Conservation (phyloP, 805 yeast species). For the Saccharomycopsis sp. region DNA sequence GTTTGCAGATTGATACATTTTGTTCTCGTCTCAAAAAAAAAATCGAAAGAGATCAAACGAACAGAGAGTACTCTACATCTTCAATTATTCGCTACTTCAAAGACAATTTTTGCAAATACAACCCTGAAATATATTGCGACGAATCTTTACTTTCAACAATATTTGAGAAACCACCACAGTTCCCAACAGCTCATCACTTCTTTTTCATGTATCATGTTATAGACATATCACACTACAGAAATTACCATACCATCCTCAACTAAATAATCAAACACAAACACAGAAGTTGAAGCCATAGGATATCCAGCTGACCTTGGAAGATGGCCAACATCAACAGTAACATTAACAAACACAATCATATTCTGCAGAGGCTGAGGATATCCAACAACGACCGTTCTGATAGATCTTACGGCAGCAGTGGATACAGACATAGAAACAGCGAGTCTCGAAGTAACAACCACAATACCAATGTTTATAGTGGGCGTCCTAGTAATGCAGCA, state of each 20-base stretch:
- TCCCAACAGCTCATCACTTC: neutral
- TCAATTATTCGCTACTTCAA: too few relatives aligned
- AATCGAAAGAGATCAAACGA: neutral
- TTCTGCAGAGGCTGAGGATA: slow-evolving; percentile 2
- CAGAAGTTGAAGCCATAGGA: neutral
- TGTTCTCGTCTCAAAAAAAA: neutral
- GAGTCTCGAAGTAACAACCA: neutral
- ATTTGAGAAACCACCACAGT: neutral
- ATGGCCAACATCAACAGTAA: neutral
- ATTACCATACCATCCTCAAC: neutral
- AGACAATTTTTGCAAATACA: too few relatives aligned
- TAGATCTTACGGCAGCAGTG: neutral
- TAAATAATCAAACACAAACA: too few relatives aligned
- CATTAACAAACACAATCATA: neutral
- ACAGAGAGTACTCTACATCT: too few relatives aligned
- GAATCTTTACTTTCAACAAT: too few relatives aligned
- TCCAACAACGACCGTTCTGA: neutral
- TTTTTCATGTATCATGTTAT: neutral
- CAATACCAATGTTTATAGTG: neutral
- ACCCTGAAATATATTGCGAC: too few relatives aligned
- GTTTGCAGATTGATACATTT: neutral
- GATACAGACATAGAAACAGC: neutral
- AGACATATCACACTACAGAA: neutral
- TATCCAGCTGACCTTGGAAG: neutral
- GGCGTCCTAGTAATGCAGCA: neutral